These are phyloP conservation scores for Suillus decipiens DNA, from an alignment of 768 basidiomycete species.

Conservation along the genomic window DNA sequence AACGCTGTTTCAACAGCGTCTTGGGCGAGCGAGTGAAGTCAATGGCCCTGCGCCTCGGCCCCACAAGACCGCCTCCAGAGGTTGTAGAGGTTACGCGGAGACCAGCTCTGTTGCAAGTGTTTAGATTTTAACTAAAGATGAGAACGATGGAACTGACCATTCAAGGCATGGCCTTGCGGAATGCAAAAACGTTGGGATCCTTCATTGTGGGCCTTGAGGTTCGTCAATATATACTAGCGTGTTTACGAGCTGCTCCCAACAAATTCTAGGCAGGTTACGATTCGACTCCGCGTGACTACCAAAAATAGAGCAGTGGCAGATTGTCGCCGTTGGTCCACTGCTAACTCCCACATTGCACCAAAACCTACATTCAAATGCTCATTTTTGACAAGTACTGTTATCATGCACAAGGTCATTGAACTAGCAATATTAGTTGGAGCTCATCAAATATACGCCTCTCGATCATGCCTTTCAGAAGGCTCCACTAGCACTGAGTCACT, in stretches of 20 bases:
- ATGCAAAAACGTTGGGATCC: slow-evolving; percentile 46
- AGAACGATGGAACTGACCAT: slow-evolving; percentile 53
- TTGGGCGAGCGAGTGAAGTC: slow-evolving; percentile 52
- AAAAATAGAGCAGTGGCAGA: neutral
- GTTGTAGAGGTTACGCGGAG: slow-evolving; percentile 85
- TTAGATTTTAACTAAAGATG: slow-evolving; percentile 15
- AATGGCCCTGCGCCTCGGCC: slow-evolving; percentile 42
- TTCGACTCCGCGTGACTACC: neutral
- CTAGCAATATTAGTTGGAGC: too few relatives aligned
- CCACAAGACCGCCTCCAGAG: slow-evolving; percentile 77
- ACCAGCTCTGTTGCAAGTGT: slow-evolving; percentile 75
- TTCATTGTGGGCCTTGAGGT: slow-evolving; percentile 39
- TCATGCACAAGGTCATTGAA: too few relatives aligned
- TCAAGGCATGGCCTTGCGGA: slow-evolving; percentile 66
- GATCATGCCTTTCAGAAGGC: too few relatives aligned
- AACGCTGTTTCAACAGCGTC: slow-evolving; percentile 77
- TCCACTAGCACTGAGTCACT: too few relatives aligned
- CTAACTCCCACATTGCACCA: too few relatives aligned
- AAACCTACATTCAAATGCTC: too few relatives aligned
- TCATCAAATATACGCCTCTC: too few relatives aligned
- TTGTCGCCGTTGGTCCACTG: too few relatives aligned
- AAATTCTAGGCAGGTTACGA: neutral
- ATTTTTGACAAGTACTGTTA: too few relatives aligned
- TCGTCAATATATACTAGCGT: neutral
- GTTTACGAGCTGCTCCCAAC: too few relatives aligned